Conservation (phyloP, 1,139 yeast species). For the Kazachstania sp. region DNA sequence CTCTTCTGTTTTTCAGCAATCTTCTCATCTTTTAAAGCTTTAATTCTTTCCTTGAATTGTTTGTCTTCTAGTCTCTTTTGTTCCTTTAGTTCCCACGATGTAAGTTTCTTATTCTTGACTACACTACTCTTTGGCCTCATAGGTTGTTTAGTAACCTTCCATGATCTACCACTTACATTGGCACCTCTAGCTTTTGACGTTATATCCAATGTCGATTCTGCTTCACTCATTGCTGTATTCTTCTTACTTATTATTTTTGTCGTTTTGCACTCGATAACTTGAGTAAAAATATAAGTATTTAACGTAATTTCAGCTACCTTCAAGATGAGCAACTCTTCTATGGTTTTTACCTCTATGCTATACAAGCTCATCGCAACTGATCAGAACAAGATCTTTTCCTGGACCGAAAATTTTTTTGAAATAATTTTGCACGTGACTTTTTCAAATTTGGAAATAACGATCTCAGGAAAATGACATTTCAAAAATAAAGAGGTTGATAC, state of each 20-base stretch:
- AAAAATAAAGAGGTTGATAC: no score
- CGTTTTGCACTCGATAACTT: no score
- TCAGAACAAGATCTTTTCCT: no score
- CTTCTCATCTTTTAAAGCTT: slow-evolving; percentile 56
- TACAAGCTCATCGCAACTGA: no score
- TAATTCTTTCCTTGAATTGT: slow-evolving; percentile 38
- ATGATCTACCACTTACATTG: slow-evolving; percentile 46
- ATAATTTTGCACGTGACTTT: no score
- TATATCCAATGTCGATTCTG: slow-evolving; percentile 1
- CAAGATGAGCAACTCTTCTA: no score
- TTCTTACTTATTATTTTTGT: neutral
- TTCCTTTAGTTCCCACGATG: slow-evolving; percentile 34
- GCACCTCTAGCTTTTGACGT: slow-evolving; percentile 31
- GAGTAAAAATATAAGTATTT: no score
- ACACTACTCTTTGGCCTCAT: slow-evolving; percentile 32
- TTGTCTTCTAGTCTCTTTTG: slow-evolving; percentile 35
- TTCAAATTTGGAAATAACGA: no score
- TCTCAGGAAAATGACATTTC: no score
- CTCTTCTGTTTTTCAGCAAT: slow-evolving; percentile 43
- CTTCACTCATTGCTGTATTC: neutral
- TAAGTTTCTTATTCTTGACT: slow-evolving; percentile 30
- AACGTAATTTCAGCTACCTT: no score
- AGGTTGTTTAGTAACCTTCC: slow-evolving; percentile 50
- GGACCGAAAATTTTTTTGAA: no score
- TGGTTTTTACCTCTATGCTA: no score